A percentile compares a stretch with the other conserved stretches of the same genome.
These are phyloP conservation scores for Glarea lozoyensis DNA, from an alignment of 495 filamentous ascomycete species.

Conservation along the genomic window DNA sequence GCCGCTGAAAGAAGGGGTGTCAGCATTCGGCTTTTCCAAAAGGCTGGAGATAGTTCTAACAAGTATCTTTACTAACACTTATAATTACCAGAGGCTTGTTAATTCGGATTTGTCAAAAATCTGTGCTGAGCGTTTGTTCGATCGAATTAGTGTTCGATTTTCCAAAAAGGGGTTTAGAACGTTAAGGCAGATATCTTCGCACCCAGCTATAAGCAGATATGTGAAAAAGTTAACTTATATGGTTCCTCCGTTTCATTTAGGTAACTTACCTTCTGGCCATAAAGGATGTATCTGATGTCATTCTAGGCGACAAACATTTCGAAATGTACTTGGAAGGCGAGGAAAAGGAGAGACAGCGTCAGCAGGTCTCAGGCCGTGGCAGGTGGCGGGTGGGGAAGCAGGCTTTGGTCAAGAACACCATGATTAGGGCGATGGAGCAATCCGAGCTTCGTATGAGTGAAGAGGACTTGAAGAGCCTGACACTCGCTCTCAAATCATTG, in stretches of 20 bases:
- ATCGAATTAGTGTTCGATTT: constrained; percentile 52
- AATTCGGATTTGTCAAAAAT: constrained; percentile 55
- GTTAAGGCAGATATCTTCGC: constrained; percentile 39
- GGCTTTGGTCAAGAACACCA: no score
- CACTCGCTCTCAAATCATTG: constrained; percentile 41
- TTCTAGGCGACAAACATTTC: constrained; percentile 2
- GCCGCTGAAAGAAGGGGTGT: no score
- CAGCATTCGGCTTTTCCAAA: constrained; percentile 4
- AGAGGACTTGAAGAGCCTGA: background rate
- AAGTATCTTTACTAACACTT: constrained; percentile 17
- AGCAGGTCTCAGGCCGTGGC: background rate
- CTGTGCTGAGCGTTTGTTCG: constrained; percentile 50
- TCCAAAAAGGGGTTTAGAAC: constrained; percentile 46
- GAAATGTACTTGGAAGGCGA: background rate
- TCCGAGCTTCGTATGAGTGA: constrained; percentile 2
- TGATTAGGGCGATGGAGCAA: constrained; percentile 9
- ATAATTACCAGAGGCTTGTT: constrained; percentile 32
- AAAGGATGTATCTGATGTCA: background rate
- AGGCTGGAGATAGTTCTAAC: constrained; percentile 22
- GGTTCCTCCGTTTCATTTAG: constrained; percentile 58
- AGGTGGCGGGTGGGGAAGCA: no score
- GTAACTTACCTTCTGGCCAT: no score
- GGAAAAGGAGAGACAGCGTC: constrained; percentile 2
- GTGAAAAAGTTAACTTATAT: constrained; percentile 65
- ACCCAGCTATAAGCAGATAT: constrained; percentile 45